Conservation (phyloP, 139 green algal species). For the Desmodesmus armatus region DNA sequence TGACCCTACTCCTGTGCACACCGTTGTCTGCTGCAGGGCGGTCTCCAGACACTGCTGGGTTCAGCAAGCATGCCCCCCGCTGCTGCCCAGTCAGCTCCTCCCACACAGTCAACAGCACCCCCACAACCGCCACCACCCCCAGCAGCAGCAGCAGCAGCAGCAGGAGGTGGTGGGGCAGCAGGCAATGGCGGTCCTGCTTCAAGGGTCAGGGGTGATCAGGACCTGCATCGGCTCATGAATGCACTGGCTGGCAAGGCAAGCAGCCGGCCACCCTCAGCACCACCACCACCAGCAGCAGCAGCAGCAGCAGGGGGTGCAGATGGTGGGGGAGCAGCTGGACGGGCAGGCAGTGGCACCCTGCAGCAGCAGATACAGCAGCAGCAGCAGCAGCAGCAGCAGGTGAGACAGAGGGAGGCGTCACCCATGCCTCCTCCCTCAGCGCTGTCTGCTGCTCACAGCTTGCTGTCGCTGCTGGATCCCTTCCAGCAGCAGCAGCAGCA, state of each 20-base stretch:
- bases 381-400: background rate
- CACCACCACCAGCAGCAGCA: background rate
- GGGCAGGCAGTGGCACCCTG: background rate
- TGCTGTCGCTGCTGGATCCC: background rate
- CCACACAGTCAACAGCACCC: background rate
- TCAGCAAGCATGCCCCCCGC: too few species aligned
- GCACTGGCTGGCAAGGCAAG: background rate
- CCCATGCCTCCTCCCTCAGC: background rate
- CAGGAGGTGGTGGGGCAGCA: background rate
- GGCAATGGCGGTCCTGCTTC: background rate
- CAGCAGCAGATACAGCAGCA: background rate
- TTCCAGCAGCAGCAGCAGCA: background rate
- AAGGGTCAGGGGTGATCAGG: background rate
- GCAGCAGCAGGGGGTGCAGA: background rate
- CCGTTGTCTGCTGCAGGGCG: too few species aligned
- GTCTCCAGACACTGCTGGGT: too few species aligned
- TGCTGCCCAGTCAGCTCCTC: too few species aligned
- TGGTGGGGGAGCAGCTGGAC: background rate
- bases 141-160: conserved; percentile 7
- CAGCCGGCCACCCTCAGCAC: background rate
- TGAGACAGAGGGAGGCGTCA: background rate
- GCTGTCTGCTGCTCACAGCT: background rate
- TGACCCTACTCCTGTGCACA: too few species aligned
- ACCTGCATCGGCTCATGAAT: background rate
- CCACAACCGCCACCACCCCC: background rate